Conservation (phyloP, 495 filamentous ascomycete species). For the Polyplosphaeria fusca region DNA sequence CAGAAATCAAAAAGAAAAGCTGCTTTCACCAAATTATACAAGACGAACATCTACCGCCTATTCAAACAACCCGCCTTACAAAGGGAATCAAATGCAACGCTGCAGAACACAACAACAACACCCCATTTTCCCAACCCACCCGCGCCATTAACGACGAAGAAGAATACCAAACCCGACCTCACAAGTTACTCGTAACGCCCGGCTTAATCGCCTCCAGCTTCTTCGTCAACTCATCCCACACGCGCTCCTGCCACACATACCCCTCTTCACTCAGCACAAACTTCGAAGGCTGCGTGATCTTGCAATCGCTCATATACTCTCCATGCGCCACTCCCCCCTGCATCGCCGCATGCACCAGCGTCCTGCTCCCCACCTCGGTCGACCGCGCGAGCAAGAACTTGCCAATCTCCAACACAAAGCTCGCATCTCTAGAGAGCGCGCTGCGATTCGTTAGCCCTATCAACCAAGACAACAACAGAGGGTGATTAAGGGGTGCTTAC, state of each 20-base stretch:
- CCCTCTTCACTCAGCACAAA: conserved; percentile 30
- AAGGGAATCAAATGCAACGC: too few species aligned
- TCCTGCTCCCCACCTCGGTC: conserved; percentile 45
- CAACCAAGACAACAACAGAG: not conserved
- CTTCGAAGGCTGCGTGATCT: conserved; percentile 21
- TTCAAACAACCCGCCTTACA: too few species aligned
- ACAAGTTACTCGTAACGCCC: conserved; percentile 27
- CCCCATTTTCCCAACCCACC: too few species aligned
- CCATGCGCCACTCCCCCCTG: conserved; percentile 42
- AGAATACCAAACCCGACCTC: too few species aligned
- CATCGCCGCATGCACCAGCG: conserved; percentile 41
- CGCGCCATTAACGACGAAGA: too few species aligned
- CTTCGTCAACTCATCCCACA: conserved; percentile 36
- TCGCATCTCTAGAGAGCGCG: conserved; percentile 36
- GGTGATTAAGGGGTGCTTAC: conserved; percentile 5
- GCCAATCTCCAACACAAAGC: conserved; percentile 4
- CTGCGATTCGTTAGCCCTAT: conserved; percentile 2
- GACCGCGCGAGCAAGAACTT: conserved; percentile 35
- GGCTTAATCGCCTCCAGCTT: conserved; percentile 36
- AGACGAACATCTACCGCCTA: too few species aligned
- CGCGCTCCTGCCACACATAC: conserved; percentile 29
- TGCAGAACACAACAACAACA: too few species aligned
- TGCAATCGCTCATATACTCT: conserved; percentile 38
- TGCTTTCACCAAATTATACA: too few species aligned
- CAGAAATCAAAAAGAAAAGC: too few species aligned